Evolutionary conservation across 2,329 filamentous ascomycete genomes (phyloP), one percentile per base, ranked within the genome.

Genomic region (Periglandula ipomoeae): DNA sequence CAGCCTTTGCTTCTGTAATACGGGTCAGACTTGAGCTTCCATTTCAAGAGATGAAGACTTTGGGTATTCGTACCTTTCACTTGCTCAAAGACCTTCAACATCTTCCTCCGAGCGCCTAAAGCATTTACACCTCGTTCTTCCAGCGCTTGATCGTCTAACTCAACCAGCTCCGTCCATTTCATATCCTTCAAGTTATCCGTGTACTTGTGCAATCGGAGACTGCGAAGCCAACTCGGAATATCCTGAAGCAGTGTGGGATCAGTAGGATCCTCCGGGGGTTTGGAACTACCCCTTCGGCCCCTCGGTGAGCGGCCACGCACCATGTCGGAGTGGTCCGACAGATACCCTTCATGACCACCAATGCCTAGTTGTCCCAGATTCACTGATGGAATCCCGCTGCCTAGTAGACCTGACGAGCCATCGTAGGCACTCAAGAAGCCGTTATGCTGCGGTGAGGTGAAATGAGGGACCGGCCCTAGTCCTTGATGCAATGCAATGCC

Each of bases 11-110:
- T 62, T 88, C 85, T 82, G 58, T 50, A 23, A 9, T 2, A 15
- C 8, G 41, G 10, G 50, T 64, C 38, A 65, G 59, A 44, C 41
- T 17, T 46, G 20, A 38, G n/a, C 10, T 9, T 38, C 17, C 10
- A 17, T 9, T 26, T 19, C 19, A 3, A 10, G n/a, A 13, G 6
- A 34, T 15, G 4, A 2, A 19, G 26, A 37, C 17, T 38, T 15
- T 6, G 13, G 13, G 7, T 41, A 4, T 26, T 59, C 70, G 55
- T 70, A 82, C 81, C 86, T 69, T 82, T 89, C 61, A 97, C 91
- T 73, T 96, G 90, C 60, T 97, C 93, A 69, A 97, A 97, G 49
- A 97, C 93, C 81, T 98, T 98, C 52, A 98, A 73, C 88, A 98
- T 94, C 79, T 98, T 98, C 65, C 91, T 86, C 58, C 93, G 78